Evolutionary conservation across 768 basidiomycete genomes (phyloP).

Genomic region (Stropharia rugosoannulata): DNA sequence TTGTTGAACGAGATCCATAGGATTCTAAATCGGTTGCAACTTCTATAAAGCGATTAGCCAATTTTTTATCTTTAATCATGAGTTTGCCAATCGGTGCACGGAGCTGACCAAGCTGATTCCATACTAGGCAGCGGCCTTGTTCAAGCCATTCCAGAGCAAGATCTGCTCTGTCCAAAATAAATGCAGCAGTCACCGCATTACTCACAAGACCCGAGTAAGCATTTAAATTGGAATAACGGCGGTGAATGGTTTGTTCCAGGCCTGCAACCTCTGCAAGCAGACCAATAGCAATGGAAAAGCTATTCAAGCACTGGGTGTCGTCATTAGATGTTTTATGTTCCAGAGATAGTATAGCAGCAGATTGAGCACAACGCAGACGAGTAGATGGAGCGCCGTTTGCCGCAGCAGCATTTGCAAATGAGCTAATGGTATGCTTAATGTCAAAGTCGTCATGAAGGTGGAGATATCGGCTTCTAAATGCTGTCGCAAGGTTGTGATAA

Average conservation of each 20-base stretch:
- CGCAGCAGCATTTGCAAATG: too few relatives aligned
- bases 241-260: slow-evolving; percentile 12
- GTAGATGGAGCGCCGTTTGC: too few relatives aligned
- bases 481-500: too few relatives aligned
- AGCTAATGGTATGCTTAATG: too few relatives aligned
- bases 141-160: slow-evolving; percentile 26
- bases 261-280: slow-evolving; percentile 17
- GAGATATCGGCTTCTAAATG: too few relatives aligned
- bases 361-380: too few relatives aligned
- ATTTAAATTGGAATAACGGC: slow-evolving; percentile 10
- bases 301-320: slow-evolving; percentile 1
- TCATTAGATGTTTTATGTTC: too few relatives aligned
- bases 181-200: slow-evolving; percentile 12
- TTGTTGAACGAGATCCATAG: background rate
- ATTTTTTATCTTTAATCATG: too few relatives aligned
- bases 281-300: slow-evolving; percentile 9
- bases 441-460: too few relatives aligned
- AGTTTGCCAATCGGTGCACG: slow-evolving; percentile 22
- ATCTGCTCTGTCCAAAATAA: slow-evolving; percentile 8
- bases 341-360: too few relatives aligned
- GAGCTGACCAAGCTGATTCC: slow-evolving; percentile 23
- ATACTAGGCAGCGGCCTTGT: slow-evolving; percentile 24
- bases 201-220: background rate
- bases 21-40: slow-evolving; percentile 8
- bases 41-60: slow-evolving; percentile 10